These are phyloP conservation scores for Fusarium buharicum DNA, from an alignment of 2,329 filamentous ascomycete species.

Conservation along the genomic window DNA sequence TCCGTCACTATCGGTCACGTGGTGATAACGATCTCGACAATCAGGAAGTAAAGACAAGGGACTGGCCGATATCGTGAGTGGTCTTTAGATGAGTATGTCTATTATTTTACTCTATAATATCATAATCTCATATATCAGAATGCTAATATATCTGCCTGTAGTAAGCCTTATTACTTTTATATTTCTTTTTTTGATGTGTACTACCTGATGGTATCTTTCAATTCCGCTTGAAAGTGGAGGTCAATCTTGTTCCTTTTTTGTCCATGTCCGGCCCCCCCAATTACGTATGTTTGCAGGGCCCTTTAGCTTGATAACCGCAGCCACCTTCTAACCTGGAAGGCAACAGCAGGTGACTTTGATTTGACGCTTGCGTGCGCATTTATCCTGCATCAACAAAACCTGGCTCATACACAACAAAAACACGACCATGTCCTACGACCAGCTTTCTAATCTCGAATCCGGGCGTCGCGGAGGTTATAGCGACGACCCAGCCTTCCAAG, in stretches of 20 bases:
- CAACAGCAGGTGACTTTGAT: slow-evolving; percentile 40
- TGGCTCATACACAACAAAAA: background rate
- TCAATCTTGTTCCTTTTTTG: too few species aligned
- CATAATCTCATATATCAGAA: too few species aligned
- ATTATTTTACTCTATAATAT: too few species aligned
- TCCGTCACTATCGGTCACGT: slow-evolving; percentile 46
- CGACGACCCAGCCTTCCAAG: slow-evolving; percentile 93
- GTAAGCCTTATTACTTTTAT: too few species aligned
- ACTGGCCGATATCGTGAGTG: too few species aligned
- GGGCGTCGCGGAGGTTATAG: slow-evolving; percentile 80
- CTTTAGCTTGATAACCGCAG: slow-evolving; percentile 35
- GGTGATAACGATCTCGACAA: slow-evolving; percentile 31
- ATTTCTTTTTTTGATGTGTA: too few species aligned
- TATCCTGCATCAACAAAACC: slow-evolving; percentile 21
- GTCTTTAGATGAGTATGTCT: too few species aligned
- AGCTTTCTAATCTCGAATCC: slow-evolving; percentile 84
- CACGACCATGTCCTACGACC: slow-evolving; percentile 85
- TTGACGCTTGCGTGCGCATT: slow-evolving; percentile 16
- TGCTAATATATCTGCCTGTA: too few species aligned
- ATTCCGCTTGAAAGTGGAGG: too few species aligned
- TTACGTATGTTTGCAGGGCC: slow-evolving; percentile 47
- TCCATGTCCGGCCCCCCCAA: slow-evolving; percentile 34
- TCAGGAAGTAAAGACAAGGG: too few species aligned
- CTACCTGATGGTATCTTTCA: too few species aligned
- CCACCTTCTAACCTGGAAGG: slow-evolving; percentile 36